phyloP scores from a whole-genome alignment of 2,329 filamentous ascomycete species.

The Phialophora chinensis region DNA sequence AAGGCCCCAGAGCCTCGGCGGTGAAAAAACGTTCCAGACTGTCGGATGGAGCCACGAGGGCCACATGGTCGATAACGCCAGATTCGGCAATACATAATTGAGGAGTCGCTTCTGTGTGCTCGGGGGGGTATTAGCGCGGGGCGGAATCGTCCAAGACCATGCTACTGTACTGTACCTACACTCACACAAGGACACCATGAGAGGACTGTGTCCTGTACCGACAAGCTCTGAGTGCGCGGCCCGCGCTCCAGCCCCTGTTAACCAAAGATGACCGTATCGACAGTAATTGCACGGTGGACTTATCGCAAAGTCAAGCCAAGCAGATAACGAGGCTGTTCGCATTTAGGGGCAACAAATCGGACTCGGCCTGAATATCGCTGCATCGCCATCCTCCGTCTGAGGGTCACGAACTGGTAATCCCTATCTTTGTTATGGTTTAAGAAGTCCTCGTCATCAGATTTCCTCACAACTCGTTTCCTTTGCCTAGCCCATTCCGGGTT shows the following conservation, averaged over 20 bases:
- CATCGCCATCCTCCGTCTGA: no score
- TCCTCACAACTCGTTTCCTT: no score
- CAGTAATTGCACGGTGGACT: no score
- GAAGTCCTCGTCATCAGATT: no score
- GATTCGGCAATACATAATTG: neutral
- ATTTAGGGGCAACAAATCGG: neutral
- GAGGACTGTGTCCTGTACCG: neutral
- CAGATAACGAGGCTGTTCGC: constrained; percentile 1
- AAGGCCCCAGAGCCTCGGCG: neutral
- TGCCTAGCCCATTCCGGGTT: no score
- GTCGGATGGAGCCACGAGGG: neutral
- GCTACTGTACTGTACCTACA: neutral
- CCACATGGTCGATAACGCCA: neutral
- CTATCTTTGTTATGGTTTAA: no score
- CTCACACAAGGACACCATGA: neutral
- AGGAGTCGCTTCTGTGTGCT: neutral
- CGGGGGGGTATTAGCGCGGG: no score
- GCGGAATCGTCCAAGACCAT: neutral
- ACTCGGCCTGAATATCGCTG: neutral
- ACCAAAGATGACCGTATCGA: neutral
- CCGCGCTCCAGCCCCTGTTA: no score
- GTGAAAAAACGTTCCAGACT: neutral
- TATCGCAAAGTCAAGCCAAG: neutral
- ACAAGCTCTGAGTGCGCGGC: neutral
- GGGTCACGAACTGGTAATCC: no score